Base-by-base conservation (phyloP, 768 basidiomycete species). In the Russula griseocarnosa region DNA sequence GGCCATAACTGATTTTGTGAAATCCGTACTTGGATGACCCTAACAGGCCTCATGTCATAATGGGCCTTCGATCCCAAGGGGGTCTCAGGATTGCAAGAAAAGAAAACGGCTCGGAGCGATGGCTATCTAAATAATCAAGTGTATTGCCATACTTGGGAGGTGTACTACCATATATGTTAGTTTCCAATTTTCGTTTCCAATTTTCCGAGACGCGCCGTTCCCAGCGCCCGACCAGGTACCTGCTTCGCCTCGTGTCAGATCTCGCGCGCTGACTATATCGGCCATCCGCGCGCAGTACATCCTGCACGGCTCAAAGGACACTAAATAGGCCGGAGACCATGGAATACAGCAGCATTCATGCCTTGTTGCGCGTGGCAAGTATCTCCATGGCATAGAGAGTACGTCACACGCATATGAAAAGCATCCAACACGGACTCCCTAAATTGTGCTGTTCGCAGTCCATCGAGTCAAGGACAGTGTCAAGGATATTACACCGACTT, bases 221-320 rank as follows among this genome's bases (percentile, higher is more conserved):
- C 67, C 54, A 55, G 57, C n/a, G 63, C 66, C 22, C 58, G 62
- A 63, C 67, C 71, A 75, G 74, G 74, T 75, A 65, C 67, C 71
- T 61, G 34, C 54, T 40, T 58, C 61, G 62, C 53, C 52, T 59
- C 46, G 63, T 61, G 58, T 60, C 46, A 59, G 68, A 62, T 56
- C 62, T 53, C 55, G 67, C 49, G 49, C 59, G 69, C 67, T 69
- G 66, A 70, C 69, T 62, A 49, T 66, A 47, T 65, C 63, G 55
- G 69, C 66, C 61, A 61, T 58, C 47, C 56, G 69, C 65, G 65
- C 70, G 58, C 75, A 94, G 93, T 84, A 88, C 22, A 73, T 99
- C 60, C 78, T 99, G 62, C 94, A 98, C 75, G 97, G 97, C n/a
- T 94, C 92, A 32, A 86, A 86, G 52, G 87, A 94, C 71, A 95